Evolutionary conservation across 257 asterid species (phyloP).

Genomic region (Solanum piurae): DNA sequence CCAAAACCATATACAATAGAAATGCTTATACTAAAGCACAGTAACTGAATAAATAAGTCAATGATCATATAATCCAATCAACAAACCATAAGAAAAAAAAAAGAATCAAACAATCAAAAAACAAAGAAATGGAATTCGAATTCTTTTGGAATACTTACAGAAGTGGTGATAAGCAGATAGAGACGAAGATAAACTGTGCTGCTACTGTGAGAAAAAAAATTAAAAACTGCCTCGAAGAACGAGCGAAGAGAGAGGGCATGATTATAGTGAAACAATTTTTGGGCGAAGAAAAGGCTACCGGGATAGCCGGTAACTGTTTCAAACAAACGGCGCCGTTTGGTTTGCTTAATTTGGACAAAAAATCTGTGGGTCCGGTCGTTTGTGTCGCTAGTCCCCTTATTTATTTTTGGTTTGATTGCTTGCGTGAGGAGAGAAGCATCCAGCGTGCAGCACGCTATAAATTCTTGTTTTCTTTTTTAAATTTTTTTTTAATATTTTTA

Average conservation of each 20-base stretch:
- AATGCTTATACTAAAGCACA: not conserved
- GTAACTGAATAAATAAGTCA: not conserved
- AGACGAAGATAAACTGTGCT: not conserved
- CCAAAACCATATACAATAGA: not conserved
- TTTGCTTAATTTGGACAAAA: not conserved
- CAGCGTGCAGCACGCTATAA: not conserved
- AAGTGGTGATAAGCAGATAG: not conserved
- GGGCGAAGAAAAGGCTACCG: not conserved
- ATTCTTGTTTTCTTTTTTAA: no score
- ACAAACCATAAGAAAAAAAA: not conserved
- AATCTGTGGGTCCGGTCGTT: not conserved
- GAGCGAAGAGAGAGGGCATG: not conserved
- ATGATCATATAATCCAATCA: not conserved
- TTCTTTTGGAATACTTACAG: not conserved
- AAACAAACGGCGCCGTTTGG: not conserved
- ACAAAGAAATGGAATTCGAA: not conserved
- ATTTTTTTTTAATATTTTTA: not conserved
- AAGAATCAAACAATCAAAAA: not conserved
- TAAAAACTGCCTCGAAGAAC: not conserved
- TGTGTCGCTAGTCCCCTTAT: not conserved
- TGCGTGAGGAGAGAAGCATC: slow-evolving; percentile 2
- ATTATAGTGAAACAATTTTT: not conserved
- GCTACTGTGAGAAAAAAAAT: not conserved
- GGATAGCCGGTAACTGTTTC: not conserved
- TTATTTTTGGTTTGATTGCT: not conserved